Conservation (phyloP, 768 basidiomycete genomes). For the Mycena metata region DNA sequence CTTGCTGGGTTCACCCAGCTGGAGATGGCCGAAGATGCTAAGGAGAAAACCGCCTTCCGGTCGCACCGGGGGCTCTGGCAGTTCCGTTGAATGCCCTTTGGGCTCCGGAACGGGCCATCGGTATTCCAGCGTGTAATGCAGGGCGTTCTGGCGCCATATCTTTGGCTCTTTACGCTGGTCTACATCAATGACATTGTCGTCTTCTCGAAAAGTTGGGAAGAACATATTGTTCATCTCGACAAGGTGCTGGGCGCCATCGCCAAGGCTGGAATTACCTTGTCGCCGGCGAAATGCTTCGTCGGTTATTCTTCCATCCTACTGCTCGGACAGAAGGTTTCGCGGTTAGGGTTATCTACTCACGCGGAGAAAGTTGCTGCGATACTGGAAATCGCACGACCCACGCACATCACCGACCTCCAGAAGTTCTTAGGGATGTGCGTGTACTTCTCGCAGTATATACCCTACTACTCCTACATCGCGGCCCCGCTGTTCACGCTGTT, state of each 20-base stretch:
- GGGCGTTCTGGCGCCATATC: background rate
- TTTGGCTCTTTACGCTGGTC: slow-evolving; percentile 32
- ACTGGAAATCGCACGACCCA: slow-evolving; percentile 23
- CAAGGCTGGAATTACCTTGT: slow-evolving; percentile 40
- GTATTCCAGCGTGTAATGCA: too few relatives aligned
- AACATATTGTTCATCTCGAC: slow-evolving; percentile 40
- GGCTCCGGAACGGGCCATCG: too few relatives aligned
- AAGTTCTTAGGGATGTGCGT: slow-evolving; percentile 46
- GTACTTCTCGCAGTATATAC: slow-evolving; percentile 46
- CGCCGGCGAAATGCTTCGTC: slow-evolving; percentile 45
- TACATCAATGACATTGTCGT: slow-evolving; percentile 45
- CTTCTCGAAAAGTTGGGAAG: slow-evolving; percentile 36
- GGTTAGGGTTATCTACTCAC: slow-evolving; percentile 31
- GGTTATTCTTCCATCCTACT: slow-evolving; percentile 42
- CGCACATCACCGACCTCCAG: slow-evolving; percentile 37
- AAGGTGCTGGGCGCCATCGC: slow-evolving; percentile 38
- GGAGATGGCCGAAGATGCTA: slow-evolving; percentile 28
- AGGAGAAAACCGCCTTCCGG: slow-evolving; percentile 47
- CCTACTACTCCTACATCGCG: slow-evolving; percentile 44
- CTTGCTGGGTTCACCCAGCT: slow-evolving; percentile 40
- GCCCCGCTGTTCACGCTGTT: slow-evolving; percentile 43
- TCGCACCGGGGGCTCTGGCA: slow-evolving; percentile 49
- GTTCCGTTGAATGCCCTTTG: slow-evolving; percentile 33
- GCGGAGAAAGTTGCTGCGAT: slow-evolving; percentile 43
- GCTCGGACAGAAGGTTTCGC: slow-evolving; percentile 39